Evolutionary conservation across 495 filamentous ascomycete genomes (phyloP).

Genomic region (Staphylotrichum longicolle): DNA sequence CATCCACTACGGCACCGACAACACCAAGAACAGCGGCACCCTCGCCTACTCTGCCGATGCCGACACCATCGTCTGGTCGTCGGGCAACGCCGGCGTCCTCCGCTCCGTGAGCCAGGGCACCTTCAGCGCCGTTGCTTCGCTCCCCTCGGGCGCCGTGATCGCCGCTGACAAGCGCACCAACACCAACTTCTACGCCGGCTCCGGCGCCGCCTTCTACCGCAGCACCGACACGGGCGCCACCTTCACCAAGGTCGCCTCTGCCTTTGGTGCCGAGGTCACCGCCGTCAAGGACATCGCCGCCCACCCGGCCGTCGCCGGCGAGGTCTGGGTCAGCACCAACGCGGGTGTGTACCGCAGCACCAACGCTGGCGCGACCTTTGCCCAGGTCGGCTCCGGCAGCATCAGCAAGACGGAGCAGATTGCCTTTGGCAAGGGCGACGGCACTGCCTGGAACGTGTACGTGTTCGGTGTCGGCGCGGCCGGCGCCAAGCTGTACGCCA

Average conservation of each 20-base stretch:
- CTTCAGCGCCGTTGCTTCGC: slow-evolving; percentile 45
- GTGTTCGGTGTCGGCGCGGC: slow-evolving; percentile 48
- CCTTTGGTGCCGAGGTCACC: slow-evolving; percentile 37
- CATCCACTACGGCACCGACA: slow-evolving; percentile 46
- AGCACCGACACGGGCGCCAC: slow-evolving; percentile 45
- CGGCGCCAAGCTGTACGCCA: slow-evolving; percentile 50
- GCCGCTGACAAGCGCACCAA: slow-evolving; percentile 53
- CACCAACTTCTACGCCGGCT: slow-evolving; percentile 53
- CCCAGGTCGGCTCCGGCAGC: slow-evolving; percentile 32
- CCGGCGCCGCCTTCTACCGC: slow-evolving; percentile 45
- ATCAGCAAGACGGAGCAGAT: slow-evolving; percentile 47
- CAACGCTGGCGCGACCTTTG: slow-evolving; percentile 50
- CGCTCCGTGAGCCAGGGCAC: slow-evolving; percentile 41
- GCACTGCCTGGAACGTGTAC: slow-evolving; percentile 46
- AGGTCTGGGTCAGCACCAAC: slow-evolving; percentile 55
- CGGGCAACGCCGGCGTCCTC: slow-evolving; percentile 40
- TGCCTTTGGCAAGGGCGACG: slow-evolving; percentile 42
- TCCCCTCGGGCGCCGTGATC: slow-evolving; percentile 48
- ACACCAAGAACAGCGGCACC: slow-evolving; percentile 43
- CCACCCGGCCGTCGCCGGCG: slow-evolving; percentile 49
- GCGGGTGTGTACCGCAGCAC: slow-evolving; percentile 52
- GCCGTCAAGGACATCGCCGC: slow-evolving; percentile 49
- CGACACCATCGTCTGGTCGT: slow-evolving; percentile 52
- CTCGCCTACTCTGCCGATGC: slow-evolving; percentile 54
- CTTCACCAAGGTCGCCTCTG: slow-evolving; percentile 39